Evolutionary conservation across 208 protist species (phyloP).

Genomic region (Crithidia bombi): DNA sequence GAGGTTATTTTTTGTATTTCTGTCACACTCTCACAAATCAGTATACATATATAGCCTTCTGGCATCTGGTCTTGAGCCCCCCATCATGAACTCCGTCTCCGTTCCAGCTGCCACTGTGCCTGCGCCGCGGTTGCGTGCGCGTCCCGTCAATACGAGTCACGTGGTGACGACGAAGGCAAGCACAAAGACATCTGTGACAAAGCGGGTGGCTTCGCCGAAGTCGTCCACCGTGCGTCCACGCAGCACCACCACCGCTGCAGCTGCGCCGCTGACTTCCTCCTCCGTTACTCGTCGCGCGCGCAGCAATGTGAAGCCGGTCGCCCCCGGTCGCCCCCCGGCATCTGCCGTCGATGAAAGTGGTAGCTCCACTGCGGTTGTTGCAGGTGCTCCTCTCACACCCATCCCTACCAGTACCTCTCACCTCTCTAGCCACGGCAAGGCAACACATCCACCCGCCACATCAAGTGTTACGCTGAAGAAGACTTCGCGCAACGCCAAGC

Average conservation of each 20-base stretch:
- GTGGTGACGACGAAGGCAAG: background rate
- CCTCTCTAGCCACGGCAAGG: background rate
- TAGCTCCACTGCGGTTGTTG: too few species aligned
- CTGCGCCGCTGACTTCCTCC: background rate
- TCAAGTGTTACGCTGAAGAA: background rate
- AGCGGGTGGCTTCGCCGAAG: constrained; percentile 5
- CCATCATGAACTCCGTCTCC: constrained; percentile 9
- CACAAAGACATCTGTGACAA: constrained; percentile 13
- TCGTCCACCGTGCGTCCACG: constrained; percentile 9
- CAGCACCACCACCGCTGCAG: background rate
- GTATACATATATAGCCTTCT: too few species aligned
- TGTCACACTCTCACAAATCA: too few species aligned
- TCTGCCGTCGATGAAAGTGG: background rate
- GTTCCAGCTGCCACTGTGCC: constrained; percentile 3
- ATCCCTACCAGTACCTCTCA: constrained; percentile 11
- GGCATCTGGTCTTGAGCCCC: background rate
- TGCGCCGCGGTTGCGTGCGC: constrained; percentile 19
- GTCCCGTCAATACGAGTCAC: constrained; percentile 27
- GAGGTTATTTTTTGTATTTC: too few species aligned
- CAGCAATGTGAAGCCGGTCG: constrained; percentile 9
- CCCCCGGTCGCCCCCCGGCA: background rate
- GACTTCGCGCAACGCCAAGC: background rate
- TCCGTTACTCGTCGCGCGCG: constrained; percentile 11
- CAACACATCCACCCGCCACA: background rate
- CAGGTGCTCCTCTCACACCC: background rate